Conservation (phyloP, 495 filamentous ascomycete genomes). For the Penicillium salamii region DNA sequence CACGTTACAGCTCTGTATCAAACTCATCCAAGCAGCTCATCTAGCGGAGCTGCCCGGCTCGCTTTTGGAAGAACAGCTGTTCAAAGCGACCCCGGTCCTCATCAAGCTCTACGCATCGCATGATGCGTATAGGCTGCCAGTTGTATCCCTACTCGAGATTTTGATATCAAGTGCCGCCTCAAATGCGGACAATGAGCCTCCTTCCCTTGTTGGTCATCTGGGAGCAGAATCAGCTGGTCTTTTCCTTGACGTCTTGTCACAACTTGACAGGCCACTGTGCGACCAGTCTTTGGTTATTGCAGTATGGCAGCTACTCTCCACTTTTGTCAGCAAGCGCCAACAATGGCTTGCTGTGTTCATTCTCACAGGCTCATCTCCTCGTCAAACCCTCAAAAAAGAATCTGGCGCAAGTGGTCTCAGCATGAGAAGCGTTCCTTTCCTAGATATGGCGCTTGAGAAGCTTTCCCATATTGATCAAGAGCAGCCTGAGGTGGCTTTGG, state of each 20-base stretch:
- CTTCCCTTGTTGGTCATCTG: conserved; percentile 84
- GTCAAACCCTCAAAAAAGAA: conserved; percentile 61
- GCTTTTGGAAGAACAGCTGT: conserved; percentile 72
- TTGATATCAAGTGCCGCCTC: conserved; percentile 68
- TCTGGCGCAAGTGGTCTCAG: conserved; percentile 34
- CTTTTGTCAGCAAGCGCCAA: conserved; percentile 85
- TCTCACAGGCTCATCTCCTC: conserved; percentile 81
- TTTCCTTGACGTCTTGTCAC: conserved; percentile 75
- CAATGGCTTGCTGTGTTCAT: conserved; percentile 94
- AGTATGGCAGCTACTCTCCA: conserved; percentile 83
- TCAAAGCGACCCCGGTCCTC: conserved; percentile 70
- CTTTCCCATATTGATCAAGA: conserved; percentile 66
- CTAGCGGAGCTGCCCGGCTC: conserved; percentile 58
- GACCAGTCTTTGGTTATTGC: conserved; percentile 56
- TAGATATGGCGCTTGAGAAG: conserved; percentile 70
- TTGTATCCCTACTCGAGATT: conserved; percentile 67
- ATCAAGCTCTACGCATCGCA: conserved; percentile 75
- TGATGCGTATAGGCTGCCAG: conserved; percentile 60
- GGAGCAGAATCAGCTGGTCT: conserved; percentile 76
- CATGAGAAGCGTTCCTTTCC: conserved; percentile 58
- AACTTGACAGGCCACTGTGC: conserved; percentile 72
- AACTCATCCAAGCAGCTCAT: conserved; percentile 65
- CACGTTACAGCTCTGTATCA: conserved; percentile 63
- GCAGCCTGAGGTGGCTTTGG: conserved; percentile 59
- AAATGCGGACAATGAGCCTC: conserved; percentile 63